A percentile compares a stretch with the other conserved stretches of the same genome.
Conservation (phyloP, 2,329 filamentous ascomycete genomes). For the Pseudogymnoascus sp. region DNA sequence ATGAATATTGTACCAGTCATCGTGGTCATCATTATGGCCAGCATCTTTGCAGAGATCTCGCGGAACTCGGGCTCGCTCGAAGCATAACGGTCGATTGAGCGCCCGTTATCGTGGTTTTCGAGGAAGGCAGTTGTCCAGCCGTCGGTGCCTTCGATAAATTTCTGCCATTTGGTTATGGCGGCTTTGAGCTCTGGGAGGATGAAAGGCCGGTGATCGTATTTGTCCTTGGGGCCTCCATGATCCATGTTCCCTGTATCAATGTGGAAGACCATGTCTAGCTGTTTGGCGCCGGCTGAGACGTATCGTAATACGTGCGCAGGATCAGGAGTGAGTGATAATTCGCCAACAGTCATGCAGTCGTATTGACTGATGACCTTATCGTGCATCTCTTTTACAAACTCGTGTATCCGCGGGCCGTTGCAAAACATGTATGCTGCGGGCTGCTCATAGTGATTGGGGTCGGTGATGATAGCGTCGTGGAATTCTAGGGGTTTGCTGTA, state of each 20-base stretch:
- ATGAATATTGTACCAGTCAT: slow-evolving; percentile 48
- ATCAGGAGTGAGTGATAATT: slow-evolving; percentile 56
- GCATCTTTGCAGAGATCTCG: slow-evolving; percentile 37
- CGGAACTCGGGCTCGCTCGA: slow-evolving; percentile 19
- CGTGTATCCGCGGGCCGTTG: slow-evolving; percentile 61
- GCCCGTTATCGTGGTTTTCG: slow-evolving; percentile 55
- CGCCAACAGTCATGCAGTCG: slow-evolving; percentile 61
- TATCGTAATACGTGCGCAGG: slow-evolving; percentile 48
- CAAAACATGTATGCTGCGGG: slow-evolving; percentile 49
- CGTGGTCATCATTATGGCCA: slow-evolving; percentile 40
- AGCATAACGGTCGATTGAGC: slow-evolving; percentile 43
- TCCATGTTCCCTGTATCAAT: slow-evolving; percentile 49
- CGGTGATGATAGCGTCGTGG: slow-evolving; percentile 47
- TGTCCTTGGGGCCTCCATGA: slow-evolving; percentile 46
- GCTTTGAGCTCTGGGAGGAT: slow-evolving; percentile 40
- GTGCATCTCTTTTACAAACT: slow-evolving; percentile 60
- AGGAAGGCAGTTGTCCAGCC: slow-evolving; percentile 52
- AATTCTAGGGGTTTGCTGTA: slow-evolving; percentile 55
- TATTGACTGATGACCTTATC: slow-evolving; percentile 48
- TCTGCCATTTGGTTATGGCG: slow-evolving; percentile 41
- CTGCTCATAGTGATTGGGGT: slow-evolving; percentile 37
- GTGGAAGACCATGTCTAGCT: slow-evolving; percentile 63
- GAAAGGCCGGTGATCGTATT: slow-evolving; percentile 38
- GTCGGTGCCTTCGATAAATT: slow-evolving; percentile 42
- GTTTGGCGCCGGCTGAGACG: slow-evolving; percentile 46